Percentiles rank a stretch among this genome's conserved stretches.
Conservation (phyloP, 805 yeast genomes). For the Kodamaea neixiangensis region DNA sequence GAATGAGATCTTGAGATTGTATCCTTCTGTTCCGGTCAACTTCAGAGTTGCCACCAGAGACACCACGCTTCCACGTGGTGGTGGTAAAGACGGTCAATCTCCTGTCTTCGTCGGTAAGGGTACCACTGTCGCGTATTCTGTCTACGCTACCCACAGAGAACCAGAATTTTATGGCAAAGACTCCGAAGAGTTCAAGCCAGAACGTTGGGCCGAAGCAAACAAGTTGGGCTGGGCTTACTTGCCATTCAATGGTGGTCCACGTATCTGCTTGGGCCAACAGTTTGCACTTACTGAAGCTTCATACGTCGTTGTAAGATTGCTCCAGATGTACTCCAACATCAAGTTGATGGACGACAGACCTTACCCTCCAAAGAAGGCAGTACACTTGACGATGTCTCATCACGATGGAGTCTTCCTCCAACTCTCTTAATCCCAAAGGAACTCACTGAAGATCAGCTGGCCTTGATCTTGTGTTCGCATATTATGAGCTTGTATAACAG, state of each 20-base stretch:
- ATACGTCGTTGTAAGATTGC: constrained; percentile 24
- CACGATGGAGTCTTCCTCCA: constrained; percentile 21
- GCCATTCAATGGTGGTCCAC: constrained; percentile 32
- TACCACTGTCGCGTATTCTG: constrained; percentile 22
- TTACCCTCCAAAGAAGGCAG: constrained; percentile 33
- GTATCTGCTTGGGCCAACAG: constrained; percentile 33
- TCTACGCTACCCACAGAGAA: constrained; percentile 46
- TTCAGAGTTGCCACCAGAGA: constrained; percentile 27
- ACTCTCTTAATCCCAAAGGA: constrained; percentile 6
- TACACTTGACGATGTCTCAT: constrained; percentile 29
- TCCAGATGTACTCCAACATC: constrained; percentile 25
- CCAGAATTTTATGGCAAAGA: constrained; percentile 25
- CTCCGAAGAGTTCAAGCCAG: constrained; percentile 24
- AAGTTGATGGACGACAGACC: constrained; percentile 17
- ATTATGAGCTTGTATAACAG: not conserved
- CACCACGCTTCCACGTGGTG: constrained; percentile 28
- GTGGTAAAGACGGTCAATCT: constrained; percentile 22
- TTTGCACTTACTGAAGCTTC: constrained; percentile 32
- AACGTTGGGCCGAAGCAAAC: constrained; percentile 22
- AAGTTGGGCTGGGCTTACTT: constrained; percentile 30
- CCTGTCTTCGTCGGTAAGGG: constrained; percentile 25
- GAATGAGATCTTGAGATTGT: constrained; percentile 28
- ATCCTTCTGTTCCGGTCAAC: constrained; percentile 30
- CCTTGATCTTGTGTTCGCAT: not conserved
- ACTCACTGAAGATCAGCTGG: not conserved